Conservation (phyloP, 2,329 filamentous ascomycete species). For the Apiospora kogelbergensis region DNA sequence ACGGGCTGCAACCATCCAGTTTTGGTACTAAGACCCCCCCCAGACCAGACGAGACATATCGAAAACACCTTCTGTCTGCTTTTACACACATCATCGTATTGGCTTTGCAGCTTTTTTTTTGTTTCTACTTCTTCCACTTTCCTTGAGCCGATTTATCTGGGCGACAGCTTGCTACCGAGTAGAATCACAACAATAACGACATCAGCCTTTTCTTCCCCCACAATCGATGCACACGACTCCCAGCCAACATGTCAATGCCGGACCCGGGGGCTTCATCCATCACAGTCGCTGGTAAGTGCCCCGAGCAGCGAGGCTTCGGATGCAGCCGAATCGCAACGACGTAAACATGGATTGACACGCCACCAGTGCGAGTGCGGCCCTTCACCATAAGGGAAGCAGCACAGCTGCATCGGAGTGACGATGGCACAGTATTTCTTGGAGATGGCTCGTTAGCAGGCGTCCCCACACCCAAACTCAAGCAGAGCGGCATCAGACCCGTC, state of each 20-base stretch:
- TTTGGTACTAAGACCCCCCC: background rate
- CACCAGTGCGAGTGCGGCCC: slow-evolving; percentile 65
- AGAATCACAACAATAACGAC: background rate
- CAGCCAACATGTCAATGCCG: slow-evolving; percentile 28
- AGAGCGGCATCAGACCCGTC: slow-evolving; percentile 84
- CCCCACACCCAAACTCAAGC: slow-evolving; percentile 79
- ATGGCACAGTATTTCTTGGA: slow-evolving; percentile 89
- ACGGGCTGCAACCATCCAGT: background rate
- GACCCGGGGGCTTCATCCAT: slow-evolving; percentile 58
- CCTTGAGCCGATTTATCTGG: background rate
- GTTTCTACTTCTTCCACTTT: background rate
- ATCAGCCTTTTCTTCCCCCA: background rate
- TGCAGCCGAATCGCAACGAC: background rate
- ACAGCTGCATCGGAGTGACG: slow-evolving; percentile 78
- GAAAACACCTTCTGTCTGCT: background rate
- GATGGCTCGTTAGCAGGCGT: slow-evolving; percentile 91
- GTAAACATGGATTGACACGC: slow-evolving; percentile 27
- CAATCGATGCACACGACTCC: background rate
- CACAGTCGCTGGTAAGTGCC: slow-evolving; percentile 53
- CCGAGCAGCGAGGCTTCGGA: background rate
- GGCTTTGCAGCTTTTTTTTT: background rate
- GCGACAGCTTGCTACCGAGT: background rate
- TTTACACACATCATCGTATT: background rate
- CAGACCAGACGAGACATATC: background rate
- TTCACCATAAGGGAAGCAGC: slow-evolving; percentile 91